Conservation (phyloP, 208 protist genomes). For the Crithidia mellificae region DNA sequence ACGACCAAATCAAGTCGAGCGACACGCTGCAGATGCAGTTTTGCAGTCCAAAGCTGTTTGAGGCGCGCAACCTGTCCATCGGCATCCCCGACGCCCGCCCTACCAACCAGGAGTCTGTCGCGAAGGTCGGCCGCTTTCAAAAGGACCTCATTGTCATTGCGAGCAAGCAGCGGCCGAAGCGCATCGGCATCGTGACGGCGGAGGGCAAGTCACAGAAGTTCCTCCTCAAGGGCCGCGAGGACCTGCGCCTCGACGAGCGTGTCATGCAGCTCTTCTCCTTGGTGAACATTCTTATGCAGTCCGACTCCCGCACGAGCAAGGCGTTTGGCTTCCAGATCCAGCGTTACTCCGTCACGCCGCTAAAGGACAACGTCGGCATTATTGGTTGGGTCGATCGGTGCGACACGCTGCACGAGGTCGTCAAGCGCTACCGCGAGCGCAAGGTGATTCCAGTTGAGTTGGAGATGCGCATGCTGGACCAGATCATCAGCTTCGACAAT, state of each 20-base stretch:
- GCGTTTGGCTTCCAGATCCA: conserved; percentile 90
- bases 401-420: conserved; percentile 93
- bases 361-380: conserved; percentile 98
- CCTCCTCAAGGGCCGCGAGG: conserved; percentile 98
- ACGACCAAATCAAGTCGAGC: conserved; percentile 69
- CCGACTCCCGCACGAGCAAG: conserved; percentile 76
- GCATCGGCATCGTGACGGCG: conserved; percentile 93
- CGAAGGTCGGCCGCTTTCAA: conserved; percentile 93
- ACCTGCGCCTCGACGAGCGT: conserved; percentile 98
- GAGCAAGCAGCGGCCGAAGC: conserved; percentile 99
- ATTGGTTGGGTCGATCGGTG: conserved; percentile 99
- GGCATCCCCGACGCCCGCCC: conserved; percentile 90
- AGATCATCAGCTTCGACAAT: conserved; percentile 82
- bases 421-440: conserved; percentile 70
- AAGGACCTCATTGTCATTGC: conserved; percentile 94
- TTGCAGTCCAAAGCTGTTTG: conserved; percentile 84
- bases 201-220: conserved; percentile 97
- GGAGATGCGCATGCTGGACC: conserved; percentile 83
- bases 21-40: conserved; percentile 65
- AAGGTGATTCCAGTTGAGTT: conserved; percentile 66
- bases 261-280: conserved; percentile 99
- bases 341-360: conserved; percentile 97
- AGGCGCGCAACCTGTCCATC: conserved; percentile 71
- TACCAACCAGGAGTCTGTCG: conserved; percentile 67
- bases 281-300: conserved; percentile 98